Conservation (phyloP, 805 yeast species). For the Cyberlindnera mississippiensis region DNA sequence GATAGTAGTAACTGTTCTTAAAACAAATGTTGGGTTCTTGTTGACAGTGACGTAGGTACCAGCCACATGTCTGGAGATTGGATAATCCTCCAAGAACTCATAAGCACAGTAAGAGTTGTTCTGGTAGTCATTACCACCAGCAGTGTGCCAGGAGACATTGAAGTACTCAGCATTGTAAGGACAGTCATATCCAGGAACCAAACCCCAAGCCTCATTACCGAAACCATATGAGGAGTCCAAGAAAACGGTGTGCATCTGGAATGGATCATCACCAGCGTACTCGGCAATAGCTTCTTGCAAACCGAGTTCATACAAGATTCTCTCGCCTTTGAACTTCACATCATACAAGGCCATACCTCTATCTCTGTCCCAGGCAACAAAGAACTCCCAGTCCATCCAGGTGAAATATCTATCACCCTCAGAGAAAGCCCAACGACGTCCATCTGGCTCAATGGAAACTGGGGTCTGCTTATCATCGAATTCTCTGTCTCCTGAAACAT, state of each 20-base stretch:
- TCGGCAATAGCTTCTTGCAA: constrained; percentile 31
- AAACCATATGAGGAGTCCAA: constrained; percentile 28
- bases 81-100: constrained; percentile 23
- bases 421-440: constrained; percentile 27
- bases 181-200: constrained; percentile 30
- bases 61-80: constrained; percentile 24
- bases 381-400: constrained; percentile 32
- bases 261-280: constrained; percentile 31
- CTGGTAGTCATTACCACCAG: constrained; percentile 23
- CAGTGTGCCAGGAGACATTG: constrained; percentile 27
- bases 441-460: constrained; percentile 25
- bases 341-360: constrained; percentile 26
- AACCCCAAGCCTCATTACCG: constrained; percentile 29
- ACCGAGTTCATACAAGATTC: constrained; percentile 27
- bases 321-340: constrained; percentile 29
- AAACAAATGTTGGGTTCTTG: constrained; percentile 25
- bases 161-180: constrained; percentile 29
- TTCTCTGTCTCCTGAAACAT: constrained; percentile 21
- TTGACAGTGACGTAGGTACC: constrained; percentile 17
- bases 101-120: constrained; percentile 29
- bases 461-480: constrained; percentile 26
- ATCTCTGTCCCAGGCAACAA: constrained; percentile 26
- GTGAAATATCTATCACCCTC: constrained; percentile 28
- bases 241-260: constrained; percentile 26
- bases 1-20: constrained; percentile 26